phyloP scores from a whole-genome alignment of 1,139 yeast species.

The Saccharomyces hybrid region DNA sequence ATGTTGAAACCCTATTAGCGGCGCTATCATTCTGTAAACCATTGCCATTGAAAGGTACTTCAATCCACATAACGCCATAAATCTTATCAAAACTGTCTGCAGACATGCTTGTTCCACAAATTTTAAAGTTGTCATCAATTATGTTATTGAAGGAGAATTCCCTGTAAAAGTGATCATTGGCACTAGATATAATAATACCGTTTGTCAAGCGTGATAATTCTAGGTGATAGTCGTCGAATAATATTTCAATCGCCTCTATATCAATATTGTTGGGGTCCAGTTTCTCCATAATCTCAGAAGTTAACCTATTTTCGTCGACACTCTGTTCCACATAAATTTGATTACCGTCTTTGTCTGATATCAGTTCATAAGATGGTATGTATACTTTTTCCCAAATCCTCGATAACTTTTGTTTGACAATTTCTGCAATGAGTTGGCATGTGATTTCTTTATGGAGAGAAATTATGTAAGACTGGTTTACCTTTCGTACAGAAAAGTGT shows the following conservation, averaged over 20 bases:
- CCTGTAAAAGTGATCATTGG: background rate
- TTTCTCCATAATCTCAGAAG: constrained; percentile 13
- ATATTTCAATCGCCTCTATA: constrained; percentile 11
- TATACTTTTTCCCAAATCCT: constrained; percentile 14
- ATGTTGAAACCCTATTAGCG: background rate
- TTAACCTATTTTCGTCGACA: constrained; percentile 10
- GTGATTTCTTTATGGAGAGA: constrained; percentile 13
- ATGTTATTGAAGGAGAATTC: background rate
- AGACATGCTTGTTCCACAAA: background rate
- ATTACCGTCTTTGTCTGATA: constrained; percentile 20
- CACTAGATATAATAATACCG: background rate
- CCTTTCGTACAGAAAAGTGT: constrained; percentile 2
- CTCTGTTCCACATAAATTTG: constrained; percentile 20
- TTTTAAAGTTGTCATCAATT: background rate
- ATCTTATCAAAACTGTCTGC: background rate
- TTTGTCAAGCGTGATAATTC: constrained; percentile 7
- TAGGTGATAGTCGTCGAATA: constrained; percentile 18
- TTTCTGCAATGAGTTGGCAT: constrained; percentile 7
- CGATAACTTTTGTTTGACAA: constrained; percentile 8
- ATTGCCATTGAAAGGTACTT: background rate
- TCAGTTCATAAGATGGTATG: constrained; percentile 19
- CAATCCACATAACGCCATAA: background rate
- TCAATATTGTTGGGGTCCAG: constrained; percentile 15
- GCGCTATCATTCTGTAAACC: background rate
- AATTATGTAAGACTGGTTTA: constrained; percentile 11